These are phyloP conservation scores for Ophiocordyceps camponoti-floridani DNA, from an alignment of 2,329 filamentous ascomycete genomes.

Conservation along the genomic window DNA sequence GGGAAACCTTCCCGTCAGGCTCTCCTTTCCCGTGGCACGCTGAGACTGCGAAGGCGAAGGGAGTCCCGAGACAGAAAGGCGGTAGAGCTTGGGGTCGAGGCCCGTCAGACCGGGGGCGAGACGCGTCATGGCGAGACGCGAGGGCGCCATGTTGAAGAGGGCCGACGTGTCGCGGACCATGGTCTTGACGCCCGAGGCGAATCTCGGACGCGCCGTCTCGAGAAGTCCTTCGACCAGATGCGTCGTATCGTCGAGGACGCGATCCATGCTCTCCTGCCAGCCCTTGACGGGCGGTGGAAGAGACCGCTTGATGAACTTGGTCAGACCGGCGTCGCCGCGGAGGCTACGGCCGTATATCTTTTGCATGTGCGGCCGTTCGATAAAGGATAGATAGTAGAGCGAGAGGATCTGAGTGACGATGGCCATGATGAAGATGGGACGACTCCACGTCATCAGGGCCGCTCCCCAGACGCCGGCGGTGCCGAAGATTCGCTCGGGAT, in stretches of 20 bases:
- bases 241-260: slow-evolving; percentile 66
- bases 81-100: slow-evolving; percentile 64
- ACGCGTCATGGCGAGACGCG: slow-evolving; percentile 65
- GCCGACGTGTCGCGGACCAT: slow-evolving; percentile 78
- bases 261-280: slow-evolving; percentile 75
- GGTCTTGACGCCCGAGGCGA: slow-evolving; percentile 70
- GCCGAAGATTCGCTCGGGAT: slow-evolving; percentile 85
- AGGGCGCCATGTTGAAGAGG: slow-evolving; percentile 77
- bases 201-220: slow-evolving; percentile 67
- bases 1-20: slow-evolving; percentile 47
- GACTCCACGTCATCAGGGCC: slow-evolving; percentile 82
- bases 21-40: slow-evolving; percentile 54
- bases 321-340: slow-evolving; percentile 73
- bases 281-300: slow-evolving; percentile 69
- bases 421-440: slow-evolving; percentile 71
- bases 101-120: slow-evolving; percentile 67
- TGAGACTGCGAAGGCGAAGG: slow-evolving; percentile 37
- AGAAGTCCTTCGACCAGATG: slow-evolving; percentile 86
- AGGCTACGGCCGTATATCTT: slow-evolving; percentile 82
- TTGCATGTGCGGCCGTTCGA: slow-evolving; percentile 95
- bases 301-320: slow-evolving; percentile 76
- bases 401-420: slow-evolving; percentile 72
- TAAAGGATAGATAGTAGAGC: slow-evolving; percentile 74
- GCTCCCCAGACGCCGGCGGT: slow-evolving; percentile 92
- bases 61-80: slow-evolving; percentile 49